Conservation (phyloP, 2,329 filamentous ascomycete genomes). For the Venturia effusa region DNA sequence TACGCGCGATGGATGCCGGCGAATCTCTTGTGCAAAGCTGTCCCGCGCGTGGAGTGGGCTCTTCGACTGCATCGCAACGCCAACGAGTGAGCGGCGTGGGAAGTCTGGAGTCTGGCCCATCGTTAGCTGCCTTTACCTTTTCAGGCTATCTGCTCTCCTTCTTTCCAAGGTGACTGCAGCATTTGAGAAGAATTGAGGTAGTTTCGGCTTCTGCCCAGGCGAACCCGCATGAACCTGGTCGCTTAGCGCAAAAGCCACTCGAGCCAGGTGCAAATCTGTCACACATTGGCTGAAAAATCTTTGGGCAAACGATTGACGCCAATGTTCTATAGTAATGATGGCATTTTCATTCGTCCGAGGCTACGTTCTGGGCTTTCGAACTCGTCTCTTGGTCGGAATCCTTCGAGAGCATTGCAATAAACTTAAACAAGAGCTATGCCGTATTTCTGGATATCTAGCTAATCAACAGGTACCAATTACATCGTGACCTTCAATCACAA, state of each 20-base stretch:
- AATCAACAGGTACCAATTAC: not conserved
- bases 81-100: not conserved
- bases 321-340: not conserved
- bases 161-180: not conserved
- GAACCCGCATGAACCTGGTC: not conserved
- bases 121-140: not conserved
- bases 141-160: not conserved
- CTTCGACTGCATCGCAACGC: not conserved
- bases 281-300: not conserved
- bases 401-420: not conserved
- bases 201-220: not conserved
- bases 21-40: not conserved
- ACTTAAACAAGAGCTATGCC: not conserved
- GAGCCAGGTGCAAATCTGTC: not conserved
- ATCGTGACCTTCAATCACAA: not conserved
- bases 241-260: not conserved
- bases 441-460: not conserved
- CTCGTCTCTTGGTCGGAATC: not conserved
- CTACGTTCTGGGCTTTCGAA: not conserved
- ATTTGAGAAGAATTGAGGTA: conserved; percentile 2
- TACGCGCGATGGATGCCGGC: not conserved
- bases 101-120: not conserved
- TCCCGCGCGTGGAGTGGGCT: not conserved
- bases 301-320: not conserved
- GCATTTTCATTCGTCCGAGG: not conserved